Conservation (phyloP, 164 flowering plant species). For the Nymphaea colorata region DNA sequence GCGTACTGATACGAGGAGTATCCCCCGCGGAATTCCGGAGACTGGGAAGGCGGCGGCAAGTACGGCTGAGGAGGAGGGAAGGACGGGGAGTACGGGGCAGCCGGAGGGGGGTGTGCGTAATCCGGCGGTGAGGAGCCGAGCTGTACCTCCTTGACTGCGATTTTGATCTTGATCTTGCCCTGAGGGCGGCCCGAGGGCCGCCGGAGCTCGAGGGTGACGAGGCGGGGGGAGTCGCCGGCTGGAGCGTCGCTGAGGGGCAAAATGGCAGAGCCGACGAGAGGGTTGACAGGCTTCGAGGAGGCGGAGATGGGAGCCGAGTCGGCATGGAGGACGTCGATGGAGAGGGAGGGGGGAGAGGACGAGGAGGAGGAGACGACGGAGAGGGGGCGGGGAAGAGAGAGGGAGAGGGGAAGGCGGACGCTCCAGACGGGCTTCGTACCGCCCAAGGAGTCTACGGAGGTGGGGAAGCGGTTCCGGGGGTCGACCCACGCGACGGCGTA, state of each 20-base stretch:
- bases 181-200: conserved; percentile 92
- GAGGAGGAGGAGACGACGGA: conserved; percentile 66
- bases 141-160: conserved; percentile 26
- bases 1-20: conserved; percentile 16
- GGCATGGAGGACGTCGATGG: conserved; percentile 21
- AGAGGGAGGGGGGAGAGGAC: conserved; percentile 31
- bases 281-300: background rate
- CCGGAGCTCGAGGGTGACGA: conserved; percentile 37
- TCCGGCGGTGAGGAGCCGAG: conserved; percentile 16
- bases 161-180: conserved; percentile 60
- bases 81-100: conserved; percentile 31
- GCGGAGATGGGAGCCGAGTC: background rate
- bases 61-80: conserved; percentile 6
- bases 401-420: conserved; percentile 52
- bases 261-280: conserved; percentile 1
- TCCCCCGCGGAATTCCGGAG: conserved; percentile 18
- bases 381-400: conserved; percentile 28
- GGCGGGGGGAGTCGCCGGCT: conserved; percentile 11
- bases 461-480: conserved; percentile 56
- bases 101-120: conserved; percentile 26
- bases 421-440: conserved; percentile 74
- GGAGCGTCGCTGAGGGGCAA: background rate
- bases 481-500: conserved; percentile 67
- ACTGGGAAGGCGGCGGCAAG: conserved; percentile 23
- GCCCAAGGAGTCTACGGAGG: conserved; percentile 56